Evolutionary conservation across 257 asterid species (phyloP).

Genomic region (Catharanthus roseus): DNA sequence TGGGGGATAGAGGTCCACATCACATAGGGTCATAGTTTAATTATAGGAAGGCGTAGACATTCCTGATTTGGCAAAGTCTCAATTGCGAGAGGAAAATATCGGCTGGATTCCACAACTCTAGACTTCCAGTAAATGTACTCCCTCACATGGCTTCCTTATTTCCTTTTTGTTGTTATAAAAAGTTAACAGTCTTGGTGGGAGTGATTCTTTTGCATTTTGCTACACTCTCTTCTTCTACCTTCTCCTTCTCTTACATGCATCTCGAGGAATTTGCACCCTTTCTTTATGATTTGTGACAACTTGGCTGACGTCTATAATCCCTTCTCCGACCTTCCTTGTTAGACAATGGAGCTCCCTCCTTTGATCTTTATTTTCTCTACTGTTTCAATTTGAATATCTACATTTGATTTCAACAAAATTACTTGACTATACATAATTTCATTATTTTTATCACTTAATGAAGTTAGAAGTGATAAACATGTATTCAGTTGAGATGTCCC

Average conservation of each 20-base stretch:
- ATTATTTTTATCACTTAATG: no score
- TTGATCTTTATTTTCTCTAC: background rate
- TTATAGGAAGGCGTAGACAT: constrained; percentile 20
- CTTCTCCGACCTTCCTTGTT: no score
- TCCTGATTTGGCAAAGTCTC: constrained; percentile 39
- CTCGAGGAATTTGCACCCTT: constrained; percentile 36
- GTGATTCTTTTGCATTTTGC: constrained; percentile 24
- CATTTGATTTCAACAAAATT: no score
- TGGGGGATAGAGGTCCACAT: constrained; percentile 48
- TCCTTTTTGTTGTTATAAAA: constrained; percentile 13
- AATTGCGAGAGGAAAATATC: constrained; percentile 19
- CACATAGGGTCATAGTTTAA: constrained; percentile 16
- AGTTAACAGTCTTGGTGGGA: constrained; percentile 27
- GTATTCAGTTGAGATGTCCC: no score
- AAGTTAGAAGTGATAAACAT: no score
- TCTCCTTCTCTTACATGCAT: constrained; percentile 33
- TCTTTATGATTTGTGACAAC: constrained; percentile 24
- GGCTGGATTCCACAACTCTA: constrained; percentile 27
- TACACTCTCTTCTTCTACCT: background rate
- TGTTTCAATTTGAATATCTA: background rate
- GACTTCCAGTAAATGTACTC: constrained; percentile 28
- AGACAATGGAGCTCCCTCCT: background rate
- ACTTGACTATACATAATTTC: no score
- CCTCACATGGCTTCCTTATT: constrained; percentile 35
- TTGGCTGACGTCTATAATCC: constrained; percentile 23